Evolutionary conservation across 192 early-diverging fungal species (phyloP), one percentile per base, ranked within the genome.

Genomic region (Geosiphon pyriformis): DNA sequence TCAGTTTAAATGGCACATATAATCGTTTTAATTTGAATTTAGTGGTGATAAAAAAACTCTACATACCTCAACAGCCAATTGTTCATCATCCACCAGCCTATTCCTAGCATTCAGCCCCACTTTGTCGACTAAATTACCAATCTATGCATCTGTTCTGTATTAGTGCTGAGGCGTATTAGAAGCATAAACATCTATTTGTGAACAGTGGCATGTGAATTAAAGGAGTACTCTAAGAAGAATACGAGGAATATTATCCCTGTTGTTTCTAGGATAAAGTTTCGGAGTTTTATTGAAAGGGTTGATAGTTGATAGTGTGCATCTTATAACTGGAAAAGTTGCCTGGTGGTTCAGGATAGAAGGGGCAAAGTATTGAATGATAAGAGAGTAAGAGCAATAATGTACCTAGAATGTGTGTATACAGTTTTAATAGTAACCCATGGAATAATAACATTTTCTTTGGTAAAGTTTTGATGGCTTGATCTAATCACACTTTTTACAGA

Each of bases 141-240:
- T 71, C 78, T 80, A 72, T 95, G 93, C 1, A 87, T 86, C 2
- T 80, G 70, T 59, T 95, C 93, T 4, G 91, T 67, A 68, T 93
- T 90, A 50, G 90, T 68, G 27, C 77, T 48, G 31, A 74, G 70
- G 54, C 87, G 91, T 71, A 92, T 68, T 31, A 89, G 22, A 4
- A 92, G 91, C 70, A 88, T 85, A 31, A 70, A 58, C 17, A 90
- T 65, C 62, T 80, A 80, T 30, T 72, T 78, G 76, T 95, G 86
- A 12, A 90, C 68, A 11, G 77, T 81, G 4, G 92, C 87, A 20
- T 89, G 86, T 27, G 89, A 76, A 73, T 95, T 90, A 25, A 72
- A 80, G 31, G 78, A 75, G 68, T 87, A 92, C 46, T 78, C 56
- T 61, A 79, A 65, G 7, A 81, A 82, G 18, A 87, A 68, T 11